Base-by-base conservation (phyloP, 2,329 filamentous ascomycete species). In the Aspergillus hortae region DNA sequence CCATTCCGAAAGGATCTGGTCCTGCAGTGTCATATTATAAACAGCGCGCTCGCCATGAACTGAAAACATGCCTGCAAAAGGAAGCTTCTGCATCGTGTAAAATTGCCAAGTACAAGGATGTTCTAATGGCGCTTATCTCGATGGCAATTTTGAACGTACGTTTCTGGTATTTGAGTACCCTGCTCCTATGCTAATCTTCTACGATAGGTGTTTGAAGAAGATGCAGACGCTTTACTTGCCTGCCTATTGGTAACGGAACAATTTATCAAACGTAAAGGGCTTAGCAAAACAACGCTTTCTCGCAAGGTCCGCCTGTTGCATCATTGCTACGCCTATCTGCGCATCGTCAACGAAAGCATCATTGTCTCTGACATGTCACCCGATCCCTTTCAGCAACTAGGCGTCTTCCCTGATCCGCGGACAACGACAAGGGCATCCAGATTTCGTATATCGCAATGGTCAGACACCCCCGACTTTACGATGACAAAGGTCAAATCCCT, bases 271-370 rank as follows among this genome's bases (percentile, higher is more conserved):
- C 49, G 11, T 62, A 65, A 5, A 67, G 67, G 4, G 61, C 58
- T 6, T 76, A 75, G 23, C 25, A 45, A 45, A 45, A 2, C 43
- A 30, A 11, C 43, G 1, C 19, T 45, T 36, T 74, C 75, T 1
- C 69, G 73, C 14, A 73, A 75, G 17, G 61, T 70, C 0, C 70
- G 76, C 2, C 56, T 78, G 0, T 58, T 79, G 0, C 77, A 79
- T 52, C 75, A 78, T 51, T 76, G 75, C 61, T 79, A 79, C 52
- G 73, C 71, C 0, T 76, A 74, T 46, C 63, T 76, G 5, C 70
- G 77, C 0, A 68, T 79, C 0, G 71, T 78, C 15, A 65, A 74
- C n/a, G 76, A 79, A 56, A 78, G 74, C 35, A 52, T 45, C 43
- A 19, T 45, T 19, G 14, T 45, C 43, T 45, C 43, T 25, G 43